Percentiles rank a stretch among this genome's conserved stretches.
Conservation (phyloP, 129 eudicot genomes). For the Lactuca saligna region DNA sequence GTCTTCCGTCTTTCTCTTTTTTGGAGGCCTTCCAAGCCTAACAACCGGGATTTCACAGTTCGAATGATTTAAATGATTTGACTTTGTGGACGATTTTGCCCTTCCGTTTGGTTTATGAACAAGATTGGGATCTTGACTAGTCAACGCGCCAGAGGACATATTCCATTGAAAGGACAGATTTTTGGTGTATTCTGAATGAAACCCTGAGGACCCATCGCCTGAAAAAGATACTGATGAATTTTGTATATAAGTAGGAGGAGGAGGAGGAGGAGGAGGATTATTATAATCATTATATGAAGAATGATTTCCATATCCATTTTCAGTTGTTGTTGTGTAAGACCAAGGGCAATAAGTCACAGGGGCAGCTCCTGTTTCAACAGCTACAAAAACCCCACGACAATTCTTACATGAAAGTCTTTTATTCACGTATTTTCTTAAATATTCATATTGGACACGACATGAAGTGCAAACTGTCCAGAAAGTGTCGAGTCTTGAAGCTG, state of each 20-base stretch:
- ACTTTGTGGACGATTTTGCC: not conserved
- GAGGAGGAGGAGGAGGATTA: not conserved
- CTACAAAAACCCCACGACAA: not conserved
- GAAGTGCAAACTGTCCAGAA: not conserved
- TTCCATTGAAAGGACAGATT: not conserved
- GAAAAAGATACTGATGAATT: not conserved
- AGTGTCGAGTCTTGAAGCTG: not conserved
- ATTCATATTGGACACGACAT: not conserved
- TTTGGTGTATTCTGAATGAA: not conserved
- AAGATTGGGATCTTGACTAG: not conserved
- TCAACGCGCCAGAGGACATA: not conserved
- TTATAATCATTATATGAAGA: not conserved
- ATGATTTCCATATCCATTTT: not conserved
- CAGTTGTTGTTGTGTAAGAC: not conserved
- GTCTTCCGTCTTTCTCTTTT: not conserved
- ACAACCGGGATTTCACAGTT: not conserved
- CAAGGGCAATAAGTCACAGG: not conserved
- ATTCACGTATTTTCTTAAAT: not conserved
- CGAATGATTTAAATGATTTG: not conserved
- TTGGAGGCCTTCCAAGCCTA: not conserved
- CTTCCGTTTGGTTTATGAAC: not conserved
- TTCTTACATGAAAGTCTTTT: not conserved
- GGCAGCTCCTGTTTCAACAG: not conserved
- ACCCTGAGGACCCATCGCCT: not conserved
- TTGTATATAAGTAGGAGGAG: not conserved